These are phyloP conservation scores for Phytophthora pini DNA, from an alignment of 352 stramenopile species.

Conservation along the genomic window DNA sequence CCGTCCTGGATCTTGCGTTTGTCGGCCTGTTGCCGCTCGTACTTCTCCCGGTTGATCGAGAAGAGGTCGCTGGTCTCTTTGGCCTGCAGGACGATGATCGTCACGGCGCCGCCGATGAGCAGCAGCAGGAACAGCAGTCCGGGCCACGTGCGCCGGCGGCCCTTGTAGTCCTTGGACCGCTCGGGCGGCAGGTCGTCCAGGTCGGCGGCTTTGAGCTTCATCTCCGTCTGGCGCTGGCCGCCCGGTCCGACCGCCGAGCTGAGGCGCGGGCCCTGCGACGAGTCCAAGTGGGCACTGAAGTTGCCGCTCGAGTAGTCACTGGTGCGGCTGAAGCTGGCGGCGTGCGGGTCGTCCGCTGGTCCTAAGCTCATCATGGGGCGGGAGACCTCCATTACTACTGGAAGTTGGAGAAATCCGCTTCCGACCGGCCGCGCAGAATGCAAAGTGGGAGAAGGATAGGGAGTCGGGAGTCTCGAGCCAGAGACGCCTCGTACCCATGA, in stretches of 20 bases:
- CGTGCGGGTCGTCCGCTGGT: conserved; percentile 5
- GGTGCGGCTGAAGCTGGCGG: neutral
- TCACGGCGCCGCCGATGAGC: conserved; percentile 39
- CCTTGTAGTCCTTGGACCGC: conserved; percentile 69
- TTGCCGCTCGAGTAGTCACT: conserved; percentile 34
- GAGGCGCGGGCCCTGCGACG: conserved; percentile 21
- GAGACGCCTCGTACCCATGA: conserved; percentile 3
- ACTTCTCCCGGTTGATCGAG: conserved; percentile 20
- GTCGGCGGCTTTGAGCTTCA: conserved; percentile 60
- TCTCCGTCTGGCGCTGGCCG: conserved; percentile 52
- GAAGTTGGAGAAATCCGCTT: neutral
- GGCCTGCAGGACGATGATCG: conserved; percentile 49
- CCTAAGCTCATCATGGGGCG: conserved; percentile 1
- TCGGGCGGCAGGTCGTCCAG: conserved; percentile 45
- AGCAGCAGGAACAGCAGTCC: conserved; percentile 58
- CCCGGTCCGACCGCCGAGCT: conserved; percentile 14
- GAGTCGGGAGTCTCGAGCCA: neutral
- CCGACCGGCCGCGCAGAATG: conserved; percentile 8
- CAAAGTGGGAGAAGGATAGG: neutral
- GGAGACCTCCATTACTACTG: conserved; percentile 25
- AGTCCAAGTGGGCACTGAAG: conserved; percentile 31
- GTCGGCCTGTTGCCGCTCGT: conserved; percentile 32
- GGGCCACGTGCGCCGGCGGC: conserved; percentile 68
- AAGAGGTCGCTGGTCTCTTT: conserved; percentile 41
- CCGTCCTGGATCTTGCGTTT: conserved; percentile 55